Base-by-base conservation (phyloP, 2,329 filamentous ascomycete genomes). In the Monilinia polystroma region DNA sequence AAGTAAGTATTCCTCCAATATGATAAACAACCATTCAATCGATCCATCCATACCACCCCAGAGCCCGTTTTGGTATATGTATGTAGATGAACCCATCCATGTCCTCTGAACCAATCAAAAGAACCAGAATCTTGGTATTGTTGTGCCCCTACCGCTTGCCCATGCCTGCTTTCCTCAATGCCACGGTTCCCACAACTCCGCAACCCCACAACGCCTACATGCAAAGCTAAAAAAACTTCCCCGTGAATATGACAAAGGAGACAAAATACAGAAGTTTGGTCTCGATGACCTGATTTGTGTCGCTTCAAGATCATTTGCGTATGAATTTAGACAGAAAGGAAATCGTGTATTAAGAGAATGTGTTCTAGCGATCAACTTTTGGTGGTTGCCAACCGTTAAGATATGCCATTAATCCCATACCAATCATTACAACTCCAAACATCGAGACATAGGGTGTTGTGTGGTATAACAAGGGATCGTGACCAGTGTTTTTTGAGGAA, bases 341-440 rank as follows among this genome's bases (percentile, higher is more conserved):
- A 60, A 60, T 35, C 47, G 29, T 62, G 45, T 62, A 38, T 26
- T 54, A 32, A 63, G 43, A 43, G 60, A 63, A 43, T 55, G 60
- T 53, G 35, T 41, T 68, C 63, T 73, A 76, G 70, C 71, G 71
- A 53, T 76, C 74, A 32, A 72, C 72, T 68, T 76, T 76, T 51
- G 73, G 71, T 59, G 74, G 70, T 69, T 92, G 90, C 90, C 90
- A 94, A 63, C 90, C 89, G 75, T 95, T 95, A 72, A 95, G 83
- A 78, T 93, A 93, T 53, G 90, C 90, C 91, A 95, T 95, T 70
- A 95, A 77, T 18, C 91, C 90, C 80, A 95, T 89, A 43, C 91
- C 91, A 68, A 95, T 80, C 66, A 95, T 78, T 35, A 95, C 91
- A 43, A 95, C 91, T 14, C 91, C 90, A 56, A 95, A 79, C 85